Evolutionary conservation across 257 asterid species (phyloP).

Genomic region (Solanum bulbocastanum): DNA sequence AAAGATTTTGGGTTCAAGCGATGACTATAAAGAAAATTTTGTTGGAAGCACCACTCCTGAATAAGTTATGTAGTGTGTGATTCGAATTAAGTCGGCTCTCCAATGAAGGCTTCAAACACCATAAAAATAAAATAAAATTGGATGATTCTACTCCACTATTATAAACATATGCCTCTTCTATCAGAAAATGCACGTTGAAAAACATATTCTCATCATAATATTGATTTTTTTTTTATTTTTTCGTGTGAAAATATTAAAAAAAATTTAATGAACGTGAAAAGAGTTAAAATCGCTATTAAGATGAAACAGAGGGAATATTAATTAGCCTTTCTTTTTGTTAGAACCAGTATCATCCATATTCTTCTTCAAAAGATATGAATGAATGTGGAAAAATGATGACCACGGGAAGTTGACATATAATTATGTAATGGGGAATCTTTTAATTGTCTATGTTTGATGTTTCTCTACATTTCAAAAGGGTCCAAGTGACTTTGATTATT

Average conservation of each 20-base stretch:
- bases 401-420: not conserved
- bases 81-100: not conserved
- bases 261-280: not conserved
- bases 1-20: fast-evolving
- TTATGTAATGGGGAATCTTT: not conserved
- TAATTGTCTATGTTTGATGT: not conserved
- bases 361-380: not conserved
- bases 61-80: not conserved
- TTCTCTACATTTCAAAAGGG: not conserved
- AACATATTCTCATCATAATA: not conserved
- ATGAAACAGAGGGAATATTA: not conserved
- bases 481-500: not conserved
- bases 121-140: not conserved
- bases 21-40: not conserved
- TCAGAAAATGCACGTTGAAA: too few species aligned
- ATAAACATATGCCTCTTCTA: not conserved
- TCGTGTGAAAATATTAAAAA: not conserved
- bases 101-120: not conserved
- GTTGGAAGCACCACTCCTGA: not conserved
- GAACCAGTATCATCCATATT: not conserved
- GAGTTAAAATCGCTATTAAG: not conserved
- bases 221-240: too few species aligned
- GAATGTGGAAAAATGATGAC: not conserved
- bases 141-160: not conserved
- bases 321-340: not conserved